Evolutionary conservation across 2,329 filamentous ascomycete species (phyloP).

Genomic region (Paracamarosporium sp.): DNA sequence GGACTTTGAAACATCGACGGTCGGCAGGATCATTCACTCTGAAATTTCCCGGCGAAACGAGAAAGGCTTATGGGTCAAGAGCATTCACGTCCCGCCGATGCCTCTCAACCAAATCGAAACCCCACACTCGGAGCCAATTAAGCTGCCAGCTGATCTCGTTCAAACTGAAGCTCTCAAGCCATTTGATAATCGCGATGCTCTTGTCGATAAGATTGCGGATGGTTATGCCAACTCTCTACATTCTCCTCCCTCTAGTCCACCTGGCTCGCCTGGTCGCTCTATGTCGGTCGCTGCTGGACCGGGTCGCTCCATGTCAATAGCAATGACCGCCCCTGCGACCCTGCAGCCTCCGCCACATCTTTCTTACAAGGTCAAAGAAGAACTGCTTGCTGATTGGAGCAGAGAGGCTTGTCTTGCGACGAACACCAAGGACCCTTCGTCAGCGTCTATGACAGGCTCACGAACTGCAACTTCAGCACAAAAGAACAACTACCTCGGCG

Average conservation of each 20-base stretch:
- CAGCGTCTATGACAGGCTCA: conserved; percentile 78
- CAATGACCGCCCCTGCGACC: conserved; percentile 56
- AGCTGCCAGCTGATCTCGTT: conserved; percentile 32
- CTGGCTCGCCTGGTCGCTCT: conserved; percentile 70
- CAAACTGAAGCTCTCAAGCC: conserved; percentile 62
- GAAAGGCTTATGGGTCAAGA: conserved; percentile 80
- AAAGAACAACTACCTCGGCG: conserved; percentile 58
- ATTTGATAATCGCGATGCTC: conserved; percentile 74
- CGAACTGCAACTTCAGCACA: conserved; percentile 54
- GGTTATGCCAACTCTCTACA: conserved; percentile 69
- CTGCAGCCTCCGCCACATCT: conserved; percentile 57
- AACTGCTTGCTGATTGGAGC: conserved; percentile 82
- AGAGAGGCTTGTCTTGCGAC: conserved; percentile 74
- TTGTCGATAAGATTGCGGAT: conserved; percentile 77
- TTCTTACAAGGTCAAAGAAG: conserved; percentile 71
- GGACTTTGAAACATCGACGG: conserved; percentile 72
- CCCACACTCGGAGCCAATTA: conserved; percentile 30
- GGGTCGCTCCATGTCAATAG: conserved; percentile 67
- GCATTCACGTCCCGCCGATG: conserved; percentile 73
- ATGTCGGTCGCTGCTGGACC: conserved; percentile 72
- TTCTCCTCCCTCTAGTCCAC: conserved; percentile 74
- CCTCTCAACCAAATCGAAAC: conserved; percentile 64
- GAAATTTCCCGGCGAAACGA: conserved; percentile 78
- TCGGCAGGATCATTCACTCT: conserved; percentile 74
- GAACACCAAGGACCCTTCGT: conserved; percentile 72